A percentile compares a stretch with the other conserved stretches of the same genome.
Evolutionary conservation across 2,329 filamentous ascomycete genomes (phyloP).

Genomic region (Penicillium sp.): DNA sequence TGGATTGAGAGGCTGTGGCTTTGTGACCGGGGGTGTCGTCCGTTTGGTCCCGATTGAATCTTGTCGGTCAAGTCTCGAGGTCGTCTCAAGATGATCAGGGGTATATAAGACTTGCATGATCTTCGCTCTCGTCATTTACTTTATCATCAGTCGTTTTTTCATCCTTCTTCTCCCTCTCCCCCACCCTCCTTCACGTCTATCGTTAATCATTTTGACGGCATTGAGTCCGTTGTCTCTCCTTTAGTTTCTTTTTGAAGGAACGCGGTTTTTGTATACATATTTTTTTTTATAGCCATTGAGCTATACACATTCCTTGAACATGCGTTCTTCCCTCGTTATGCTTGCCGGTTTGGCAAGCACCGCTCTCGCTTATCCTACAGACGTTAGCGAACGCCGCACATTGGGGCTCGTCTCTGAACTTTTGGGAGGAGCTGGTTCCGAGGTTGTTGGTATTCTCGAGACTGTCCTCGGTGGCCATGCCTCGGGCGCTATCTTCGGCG

Average conservation of each 20-base stretch:
- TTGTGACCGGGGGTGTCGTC: constrained; percentile 21
- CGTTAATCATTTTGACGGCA: constrained; percentile 26
- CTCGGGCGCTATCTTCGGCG: neutral
- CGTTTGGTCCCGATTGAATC: constrained; percentile 1
- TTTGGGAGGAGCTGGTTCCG: constrained; percentile 16
- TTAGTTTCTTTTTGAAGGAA: constrained; percentile 9
- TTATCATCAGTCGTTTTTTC: constrained; percentile 23
- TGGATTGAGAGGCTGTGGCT: constrained; percentile 13
- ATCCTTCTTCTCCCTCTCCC: neutral
- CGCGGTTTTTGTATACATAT: constrained; percentile 14
- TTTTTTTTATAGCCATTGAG: constrained; percentile 11
- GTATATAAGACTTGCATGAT: constrained; percentile 32
- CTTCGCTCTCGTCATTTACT: constrained; percentile 20
- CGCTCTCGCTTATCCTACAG: constrained; percentile 30
- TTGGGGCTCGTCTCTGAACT: constrained; percentile 20
- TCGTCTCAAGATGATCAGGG: constrained; percentile 14
- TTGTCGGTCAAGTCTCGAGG: neutral
- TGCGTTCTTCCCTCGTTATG: constrained; percentile 27
- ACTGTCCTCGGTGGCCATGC: constrained; percentile 22
- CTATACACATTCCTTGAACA: constrained; percentile 24
- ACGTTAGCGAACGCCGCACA: constrained; percentile 25
- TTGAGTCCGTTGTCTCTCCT: constrained; percentile 17
- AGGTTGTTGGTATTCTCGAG: constrained; percentile 21
- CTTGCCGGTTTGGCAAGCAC: constrained; percentile 33
- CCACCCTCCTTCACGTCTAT: constrained; percentile 27